Conservation (phyloP, 306 rosid species). For the Mimosa pudica region DNA sequence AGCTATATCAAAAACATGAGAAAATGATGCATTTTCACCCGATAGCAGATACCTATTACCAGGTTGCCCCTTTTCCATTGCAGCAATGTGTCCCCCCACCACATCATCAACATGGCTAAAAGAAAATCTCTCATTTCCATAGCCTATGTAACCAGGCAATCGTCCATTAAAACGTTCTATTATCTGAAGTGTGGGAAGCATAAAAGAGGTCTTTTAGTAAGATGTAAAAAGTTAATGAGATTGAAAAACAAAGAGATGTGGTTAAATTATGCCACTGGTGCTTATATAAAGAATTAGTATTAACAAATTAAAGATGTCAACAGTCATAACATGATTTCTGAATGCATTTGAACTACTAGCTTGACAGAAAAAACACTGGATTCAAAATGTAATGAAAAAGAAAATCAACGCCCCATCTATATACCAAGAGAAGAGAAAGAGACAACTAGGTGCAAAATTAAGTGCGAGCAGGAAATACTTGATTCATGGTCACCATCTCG, state of each 20-base stretch:
- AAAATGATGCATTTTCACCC: constrained; percentile 89
- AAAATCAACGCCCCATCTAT: neutral
- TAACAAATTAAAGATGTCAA: neutral
- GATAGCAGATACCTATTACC: constrained; percentile 82
- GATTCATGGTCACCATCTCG: neutral
- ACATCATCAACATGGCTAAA: constrained; percentile 89
- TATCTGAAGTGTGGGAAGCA: constrained; percentile 46
- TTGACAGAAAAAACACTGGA: neutral
- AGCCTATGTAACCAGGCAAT: constrained; percentile 83
- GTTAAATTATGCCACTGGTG: neutral
- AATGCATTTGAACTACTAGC: constrained; percentile 1
- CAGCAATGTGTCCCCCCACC: constrained; percentile 81
- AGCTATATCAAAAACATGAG: constrained; percentile 70
- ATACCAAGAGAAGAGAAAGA: neutral
- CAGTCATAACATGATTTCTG: constrained; percentile 1
- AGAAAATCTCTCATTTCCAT: constrained; percentile 66
- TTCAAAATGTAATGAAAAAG: neutral
- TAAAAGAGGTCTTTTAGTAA: constrained; percentile 12
- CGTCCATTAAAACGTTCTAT: constrained; percentile 82
- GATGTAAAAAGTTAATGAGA: neutral
- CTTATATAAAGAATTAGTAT: neutral
- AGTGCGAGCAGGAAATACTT: neutral
- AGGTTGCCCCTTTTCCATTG: constrained; percentile 59
- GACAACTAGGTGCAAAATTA: neutral
- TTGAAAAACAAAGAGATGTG: neutral